These are phyloP conservation scores for Pyrus bretschneideri DNA, from an alignment of 306 rosid genomes.

Conservation along the genomic window DNA sequence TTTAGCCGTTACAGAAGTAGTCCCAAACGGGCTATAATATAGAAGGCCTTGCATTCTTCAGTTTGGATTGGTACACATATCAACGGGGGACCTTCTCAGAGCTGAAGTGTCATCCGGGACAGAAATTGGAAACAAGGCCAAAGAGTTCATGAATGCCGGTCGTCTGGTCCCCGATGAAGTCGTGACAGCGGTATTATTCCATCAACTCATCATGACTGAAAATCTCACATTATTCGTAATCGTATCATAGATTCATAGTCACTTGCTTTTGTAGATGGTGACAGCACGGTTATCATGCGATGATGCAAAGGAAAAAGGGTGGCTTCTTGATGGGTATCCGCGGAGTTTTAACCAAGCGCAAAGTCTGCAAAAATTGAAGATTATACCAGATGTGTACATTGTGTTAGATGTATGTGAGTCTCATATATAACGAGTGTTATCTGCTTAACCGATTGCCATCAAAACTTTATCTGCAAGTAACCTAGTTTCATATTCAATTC, in stretches of 20 bases:
- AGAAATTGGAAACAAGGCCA: conserved; percentile 86
- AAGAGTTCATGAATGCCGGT: conserved; percentile 88
- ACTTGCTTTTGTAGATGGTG: conserved; percentile 58
- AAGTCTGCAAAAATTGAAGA: conserved; percentile 64
- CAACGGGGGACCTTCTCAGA: conserved; percentile 90
- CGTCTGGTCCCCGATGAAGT: conserved; percentile 88
- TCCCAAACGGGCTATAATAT: too few species aligned
- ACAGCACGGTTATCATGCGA: conserved; percentile 53
- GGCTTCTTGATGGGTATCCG: conserved; percentile 98
- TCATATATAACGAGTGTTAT: not conserved
- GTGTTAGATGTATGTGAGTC: conserved; percentile 67
- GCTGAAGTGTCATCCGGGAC: conserved; percentile 79
- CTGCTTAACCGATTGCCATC: too few species aligned
- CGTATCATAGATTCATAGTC: not conserved
- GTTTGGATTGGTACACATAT: conserved; percentile 93
- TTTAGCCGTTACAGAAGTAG: too few species aligned
- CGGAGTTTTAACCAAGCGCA: conserved; percentile 69
- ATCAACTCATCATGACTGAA: conserved; percentile 3
- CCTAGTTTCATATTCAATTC: not conserved
- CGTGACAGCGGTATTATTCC: conserved; percentile 58
- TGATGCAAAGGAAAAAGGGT: conserved; percentile 71
- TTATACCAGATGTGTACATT: conserved; percentile 70
- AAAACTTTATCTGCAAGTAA: not conserved
- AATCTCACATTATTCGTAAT: conserved; percentile 6
- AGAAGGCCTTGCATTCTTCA: conserved; percentile 14